phyloP scores from a whole-genome alignment of 495 filamentous ascomycete genomes.

The Neurospora sp. region DNA sequence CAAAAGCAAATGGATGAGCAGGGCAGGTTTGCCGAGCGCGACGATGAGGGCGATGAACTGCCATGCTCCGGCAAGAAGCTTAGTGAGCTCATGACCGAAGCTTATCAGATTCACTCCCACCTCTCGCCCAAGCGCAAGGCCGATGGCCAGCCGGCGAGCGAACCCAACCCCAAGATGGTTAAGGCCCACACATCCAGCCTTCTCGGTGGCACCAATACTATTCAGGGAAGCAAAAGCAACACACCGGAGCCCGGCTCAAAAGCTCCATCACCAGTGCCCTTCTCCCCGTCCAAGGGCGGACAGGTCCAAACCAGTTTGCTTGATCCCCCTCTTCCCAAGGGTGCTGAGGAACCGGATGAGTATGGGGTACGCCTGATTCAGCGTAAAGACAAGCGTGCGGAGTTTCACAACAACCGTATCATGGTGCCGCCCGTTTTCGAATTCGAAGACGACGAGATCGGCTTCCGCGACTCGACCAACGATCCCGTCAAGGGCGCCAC shows the following conservation, averaged over 20 bases:
- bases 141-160: constrained; percentile 29
- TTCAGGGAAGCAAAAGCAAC: constrained; percentile 19
- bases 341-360: constrained; percentile 28
- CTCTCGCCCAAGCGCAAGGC: constrained; percentile 29
- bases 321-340: constrained; percentile 22
- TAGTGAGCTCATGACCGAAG: constrained; percentile 16
- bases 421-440: constrained; percentile 29
- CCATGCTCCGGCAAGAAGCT: constrained; percentile 21
- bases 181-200: constrained; percentile 32
- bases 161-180: constrained; percentile 28
- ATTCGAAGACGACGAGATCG: constrained; percentile 34
- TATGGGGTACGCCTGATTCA: constrained; percentile 29
- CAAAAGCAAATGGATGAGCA: constrained; percentile 22
- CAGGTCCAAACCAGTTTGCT: constrained; percentile 10
- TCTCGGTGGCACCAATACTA: constrained; percentile 30
- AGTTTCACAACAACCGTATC: constrained; percentile 32
- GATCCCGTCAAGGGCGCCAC: constrained; percentile 30
- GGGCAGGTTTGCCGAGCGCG: constrained; percentile 14
- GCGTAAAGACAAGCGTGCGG: constrained; percentile 18
- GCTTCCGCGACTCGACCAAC: constrained; percentile 41
- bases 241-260: constrained; percentile 27
- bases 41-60: constrained; percentile 20
- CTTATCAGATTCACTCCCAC: constrained; percentile 9
- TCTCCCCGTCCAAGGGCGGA: constrained; percentile 9
- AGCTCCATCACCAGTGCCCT: constrained; percentile 25